Conservation (phyloP, 805 yeast genomes). For the Candida morakotiae region DNA sequence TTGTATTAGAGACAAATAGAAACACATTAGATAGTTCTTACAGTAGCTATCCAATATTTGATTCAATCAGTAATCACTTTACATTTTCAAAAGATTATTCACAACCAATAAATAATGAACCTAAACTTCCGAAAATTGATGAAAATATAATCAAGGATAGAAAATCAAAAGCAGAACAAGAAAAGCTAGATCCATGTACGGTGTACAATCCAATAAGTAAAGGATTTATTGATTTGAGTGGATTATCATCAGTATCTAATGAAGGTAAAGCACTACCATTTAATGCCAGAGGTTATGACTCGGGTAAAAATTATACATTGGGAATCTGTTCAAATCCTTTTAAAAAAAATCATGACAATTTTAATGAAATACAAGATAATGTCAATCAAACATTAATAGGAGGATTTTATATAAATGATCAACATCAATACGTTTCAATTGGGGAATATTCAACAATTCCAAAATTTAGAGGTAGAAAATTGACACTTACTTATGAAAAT, state of each 20-base stretch:
- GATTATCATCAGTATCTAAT: conserved; percentile 45
- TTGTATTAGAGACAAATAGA: conserved; percentile 1
- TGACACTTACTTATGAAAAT: conserved; percentile 63
- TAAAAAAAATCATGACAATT: conserved; percentile 37
- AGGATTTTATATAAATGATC: conserved; percentile 40
- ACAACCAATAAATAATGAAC: background rate
- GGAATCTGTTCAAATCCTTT: conserved; percentile 46
- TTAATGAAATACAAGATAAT: conserved; percentile 35
- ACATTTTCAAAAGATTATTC: conserved; percentile 6
- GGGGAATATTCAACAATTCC: conserved; percentile 65
- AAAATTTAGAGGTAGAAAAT: conserved; percentile 63
- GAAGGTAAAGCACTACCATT: conserved; percentile 50
- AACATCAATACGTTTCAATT: conserved; percentile 32
- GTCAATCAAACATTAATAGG: conserved; percentile 39
- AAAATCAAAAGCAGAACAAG: conserved; percentile 8
- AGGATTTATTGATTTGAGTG: conserved; percentile 49
- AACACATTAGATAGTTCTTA: background rate
- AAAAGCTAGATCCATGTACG: conserved; percentile 33
- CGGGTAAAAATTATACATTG: conserved; percentile 61
- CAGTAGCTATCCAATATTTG: conserved; percentile 7
- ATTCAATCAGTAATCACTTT: conserved; percentile 10
- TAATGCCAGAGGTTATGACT: conserved; percentile 68
- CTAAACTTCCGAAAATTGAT: background rate
- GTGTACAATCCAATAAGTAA: conserved; percentile 35
- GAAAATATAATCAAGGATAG: background rate